Conservation (phyloP, 805 yeast species). For the Myxozyma neglecta region DNA sequence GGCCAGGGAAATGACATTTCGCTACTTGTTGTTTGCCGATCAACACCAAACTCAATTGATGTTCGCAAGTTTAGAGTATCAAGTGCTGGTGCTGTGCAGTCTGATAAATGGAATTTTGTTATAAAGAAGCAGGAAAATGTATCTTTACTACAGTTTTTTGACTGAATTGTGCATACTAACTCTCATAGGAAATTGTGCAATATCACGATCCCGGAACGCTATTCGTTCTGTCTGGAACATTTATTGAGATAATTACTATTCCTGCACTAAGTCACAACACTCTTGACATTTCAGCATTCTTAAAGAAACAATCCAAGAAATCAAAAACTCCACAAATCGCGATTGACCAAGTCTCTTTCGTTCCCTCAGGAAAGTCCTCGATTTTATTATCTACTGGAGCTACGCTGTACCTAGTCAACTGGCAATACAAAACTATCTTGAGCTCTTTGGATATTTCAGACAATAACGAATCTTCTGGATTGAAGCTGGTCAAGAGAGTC, state of each 20-base stretch:
- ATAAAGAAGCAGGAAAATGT: slow-evolving; percentile 4
- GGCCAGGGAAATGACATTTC: neutral
- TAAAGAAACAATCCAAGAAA: slow-evolving; percentile 5
- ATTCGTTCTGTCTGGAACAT: slow-evolving; percentile 8
- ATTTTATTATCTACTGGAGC: slow-evolving; percentile 20
- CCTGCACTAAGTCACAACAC: slow-evolving; percentile 8
- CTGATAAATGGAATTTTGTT: slow-evolving; percentile 8
- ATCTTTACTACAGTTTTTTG: neutral
- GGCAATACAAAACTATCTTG: slow-evolving; percentile 23
- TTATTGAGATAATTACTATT: slow-evolving; percentile 17
- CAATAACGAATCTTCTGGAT: neutral
- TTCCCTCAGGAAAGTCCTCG: slow-evolving; percentile 23
- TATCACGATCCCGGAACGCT: slow-evolving; percentile 23
- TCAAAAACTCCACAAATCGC: neutral
- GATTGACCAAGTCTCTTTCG: slow-evolving; percentile 2
- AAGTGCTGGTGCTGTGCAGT: neutral
- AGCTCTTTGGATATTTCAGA: slow-evolving; percentile 11
- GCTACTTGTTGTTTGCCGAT: slow-evolving; percentile 6
- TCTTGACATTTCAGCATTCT: slow-evolving; percentile 13
- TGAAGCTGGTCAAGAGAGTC: slow-evolving; percentile 8
- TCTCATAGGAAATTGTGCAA: slow-evolving; percentile 15
- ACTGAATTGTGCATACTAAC: neutral
- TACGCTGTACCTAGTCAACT: slow-evolving; percentile 15
- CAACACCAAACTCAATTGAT: slow-evolving; percentile 2
- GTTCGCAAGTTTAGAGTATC: slow-evolving; percentile 10